Evolutionary conservation across 257 asterid genomes (phyloP).

Genomic region (Solanum sparsipilum): DNA sequence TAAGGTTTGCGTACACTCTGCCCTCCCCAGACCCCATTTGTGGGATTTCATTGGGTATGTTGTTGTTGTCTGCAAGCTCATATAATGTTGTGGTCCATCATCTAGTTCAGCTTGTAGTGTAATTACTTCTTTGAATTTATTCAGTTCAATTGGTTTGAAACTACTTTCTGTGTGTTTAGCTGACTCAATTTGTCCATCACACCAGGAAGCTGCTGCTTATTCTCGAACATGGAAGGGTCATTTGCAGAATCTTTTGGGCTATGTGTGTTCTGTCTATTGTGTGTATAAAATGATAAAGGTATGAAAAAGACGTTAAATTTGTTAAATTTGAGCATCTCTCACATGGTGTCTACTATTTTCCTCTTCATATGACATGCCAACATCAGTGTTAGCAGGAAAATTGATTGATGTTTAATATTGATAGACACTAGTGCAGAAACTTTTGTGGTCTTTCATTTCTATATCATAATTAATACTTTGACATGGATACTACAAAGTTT

Average conservation of each 20-base stretch:
- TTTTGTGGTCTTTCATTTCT: not conserved
- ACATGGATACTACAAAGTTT: not conserved
- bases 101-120: not conserved
- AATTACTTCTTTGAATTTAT: not conserved
- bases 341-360: not conserved
- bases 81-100: not conserved
- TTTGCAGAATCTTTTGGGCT: slow-evolving; percentile 96
- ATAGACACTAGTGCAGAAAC: not conserved
- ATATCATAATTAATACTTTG: not conserved
- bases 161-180: not conserved
- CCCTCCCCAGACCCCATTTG: not conserved
- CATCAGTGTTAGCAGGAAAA: not conserved
- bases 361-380: not conserved
- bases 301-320: not conserved
- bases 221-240: slow-evolving; percentile 99
- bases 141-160: not conserved
- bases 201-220: slow-evolving; percentile 98
- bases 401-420: not conserved
- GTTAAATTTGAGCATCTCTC: not conserved
- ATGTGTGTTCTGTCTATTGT: slow-evolving; percentile 87
- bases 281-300: slow-evolving; percentile 97
- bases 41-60: not conserved
- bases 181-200: not conserved
- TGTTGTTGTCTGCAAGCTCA: not conserved
- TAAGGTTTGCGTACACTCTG: not conserved